Evolutionary conservation across 2,329 filamentous ascomycete species (phyloP).

Genomic region (Fusarium beomiforme): DNA sequence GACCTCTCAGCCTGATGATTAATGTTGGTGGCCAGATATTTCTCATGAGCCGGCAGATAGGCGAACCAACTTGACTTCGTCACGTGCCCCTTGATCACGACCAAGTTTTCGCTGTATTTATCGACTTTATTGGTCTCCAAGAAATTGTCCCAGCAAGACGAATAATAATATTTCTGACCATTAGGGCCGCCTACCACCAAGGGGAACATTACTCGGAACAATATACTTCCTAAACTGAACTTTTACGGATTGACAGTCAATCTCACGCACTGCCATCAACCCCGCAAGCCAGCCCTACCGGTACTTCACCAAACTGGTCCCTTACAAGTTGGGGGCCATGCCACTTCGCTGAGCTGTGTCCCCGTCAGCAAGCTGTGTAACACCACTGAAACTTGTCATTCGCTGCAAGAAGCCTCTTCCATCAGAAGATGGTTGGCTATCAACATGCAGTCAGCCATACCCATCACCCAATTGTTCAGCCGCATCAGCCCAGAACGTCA

Average conservation of each 20-base stretch:
- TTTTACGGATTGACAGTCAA: too few relatives aligned
- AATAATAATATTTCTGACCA: accelerated
- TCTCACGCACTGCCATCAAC: not conserved
- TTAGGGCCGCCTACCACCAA: too few relatives aligned
- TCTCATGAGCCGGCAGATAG: not conserved
- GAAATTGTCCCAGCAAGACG: not conserved
- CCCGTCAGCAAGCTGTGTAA: not conserved
- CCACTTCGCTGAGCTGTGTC: not conserved
- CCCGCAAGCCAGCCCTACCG: not conserved
- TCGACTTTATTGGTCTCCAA: too few relatives aligned
- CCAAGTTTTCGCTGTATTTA: too few relatives aligned
- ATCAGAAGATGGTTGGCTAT: not conserved
- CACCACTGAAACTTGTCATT: not conserved
- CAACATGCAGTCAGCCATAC: not conserved
- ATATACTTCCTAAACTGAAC: accelerated
- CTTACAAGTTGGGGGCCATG: not conserved
- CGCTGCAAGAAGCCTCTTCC: not conserved
- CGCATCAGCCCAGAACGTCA: not conserved
- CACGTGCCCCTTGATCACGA: not conserved
- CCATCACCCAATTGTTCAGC: not conserved
- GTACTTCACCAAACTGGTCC: not conserved
- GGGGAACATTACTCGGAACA: too few relatives aligned
- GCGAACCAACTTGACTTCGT: not conserved
- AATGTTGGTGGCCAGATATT: not conserved
- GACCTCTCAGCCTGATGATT: too few relatives aligned